Evolutionary conservation across 768 basidiomycete species (phyloP).

Genomic region (Suillus alpinus): DNA sequence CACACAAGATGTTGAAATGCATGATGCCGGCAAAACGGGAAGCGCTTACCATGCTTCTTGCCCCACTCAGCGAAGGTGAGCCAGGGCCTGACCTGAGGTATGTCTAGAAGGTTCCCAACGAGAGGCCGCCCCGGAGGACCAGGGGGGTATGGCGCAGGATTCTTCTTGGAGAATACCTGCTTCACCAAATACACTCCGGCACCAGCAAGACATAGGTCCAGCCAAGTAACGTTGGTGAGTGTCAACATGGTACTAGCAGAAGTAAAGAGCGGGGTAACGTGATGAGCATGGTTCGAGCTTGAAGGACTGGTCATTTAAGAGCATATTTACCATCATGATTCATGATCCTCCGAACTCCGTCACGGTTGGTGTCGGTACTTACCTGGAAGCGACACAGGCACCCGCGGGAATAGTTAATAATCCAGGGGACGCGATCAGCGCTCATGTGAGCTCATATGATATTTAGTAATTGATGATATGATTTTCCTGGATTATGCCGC

Average conservation of each 20-base stretch:
- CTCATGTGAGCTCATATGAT: too few species aligned
- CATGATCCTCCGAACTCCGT: too few species aligned
- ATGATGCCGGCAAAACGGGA: background rate
- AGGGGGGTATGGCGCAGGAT: constrained; percentile 36
- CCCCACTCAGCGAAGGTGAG: constrained; percentile 13
- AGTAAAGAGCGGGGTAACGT: constrained; percentile 11
- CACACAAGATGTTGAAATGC: constrained; percentile 1
- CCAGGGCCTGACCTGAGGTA: constrained; percentile 47
- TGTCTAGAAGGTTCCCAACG: constrained; percentile 46
- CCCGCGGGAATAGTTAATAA: too few species aligned
- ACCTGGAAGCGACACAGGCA: too few species aligned
- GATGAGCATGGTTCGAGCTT: too few species aligned
- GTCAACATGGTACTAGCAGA: constrained; percentile 16
- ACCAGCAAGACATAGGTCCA: constrained; percentile 29
- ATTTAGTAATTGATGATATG: too few species aligned
- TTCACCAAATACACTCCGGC: constrained; percentile 29
- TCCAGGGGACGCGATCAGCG: too few species aligned
- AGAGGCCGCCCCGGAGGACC: constrained; percentile 44
- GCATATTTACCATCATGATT: too few species aligned
- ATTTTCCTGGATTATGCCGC: too few species aligned
- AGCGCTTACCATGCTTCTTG: constrained; percentile 38
- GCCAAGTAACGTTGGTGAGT: constrained; percentile 22
- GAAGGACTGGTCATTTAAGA: too few species aligned
- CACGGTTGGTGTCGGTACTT: too few species aligned
- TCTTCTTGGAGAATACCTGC: constrained; percentile 17